Conservation (phyloP, 176 grass and related monocot species). For the Aegilops tauschii region DNA sequence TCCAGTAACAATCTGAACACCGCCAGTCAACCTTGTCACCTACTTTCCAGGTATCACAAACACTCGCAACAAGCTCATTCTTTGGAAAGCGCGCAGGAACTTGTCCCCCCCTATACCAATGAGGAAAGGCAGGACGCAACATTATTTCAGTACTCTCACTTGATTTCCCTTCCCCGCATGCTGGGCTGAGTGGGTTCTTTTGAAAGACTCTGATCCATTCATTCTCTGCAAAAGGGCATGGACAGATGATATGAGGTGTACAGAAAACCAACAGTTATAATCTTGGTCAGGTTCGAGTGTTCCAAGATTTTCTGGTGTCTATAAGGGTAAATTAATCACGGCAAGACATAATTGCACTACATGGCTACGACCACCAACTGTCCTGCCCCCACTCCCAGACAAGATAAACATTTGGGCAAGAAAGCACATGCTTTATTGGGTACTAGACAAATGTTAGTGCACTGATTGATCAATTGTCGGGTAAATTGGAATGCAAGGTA, state of each 20-base stretch:
- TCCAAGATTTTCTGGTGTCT: constrained; percentile 2
- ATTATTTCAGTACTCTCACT: constrained; percentile 35
- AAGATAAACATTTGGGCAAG: not conserved
- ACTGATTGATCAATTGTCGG: not conserved
- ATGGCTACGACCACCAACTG: not conserved
- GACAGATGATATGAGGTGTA: not conserved
- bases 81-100: constrained; percentile 14
- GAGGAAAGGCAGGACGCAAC: constrained; percentile 68
- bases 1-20: constrained; percentile 49
- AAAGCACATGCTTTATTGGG: constrained; percentile 1
- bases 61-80: constrained; percentile 33
- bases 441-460: constrained; percentile 2
- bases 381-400: not conserved
- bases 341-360: not conserved
- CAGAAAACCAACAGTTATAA: constrained; percentile 6
- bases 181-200: constrained; percentile 13
- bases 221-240: constrained; percentile 28
- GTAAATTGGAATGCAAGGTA: constrained; percentile 5
- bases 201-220: constrained; percentile 50
- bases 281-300: not conserved
- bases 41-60: constrained; percentile 49
- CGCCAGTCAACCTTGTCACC: constrained; percentile 64
- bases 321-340: not conserved
- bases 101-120: constrained; percentile 36
- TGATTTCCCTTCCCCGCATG: not conserved